These are phyloP conservation scores for Suillus occidentalis DNA, from an alignment of 768 basidiomycete species.

Conservation along the genomic window DNA sequence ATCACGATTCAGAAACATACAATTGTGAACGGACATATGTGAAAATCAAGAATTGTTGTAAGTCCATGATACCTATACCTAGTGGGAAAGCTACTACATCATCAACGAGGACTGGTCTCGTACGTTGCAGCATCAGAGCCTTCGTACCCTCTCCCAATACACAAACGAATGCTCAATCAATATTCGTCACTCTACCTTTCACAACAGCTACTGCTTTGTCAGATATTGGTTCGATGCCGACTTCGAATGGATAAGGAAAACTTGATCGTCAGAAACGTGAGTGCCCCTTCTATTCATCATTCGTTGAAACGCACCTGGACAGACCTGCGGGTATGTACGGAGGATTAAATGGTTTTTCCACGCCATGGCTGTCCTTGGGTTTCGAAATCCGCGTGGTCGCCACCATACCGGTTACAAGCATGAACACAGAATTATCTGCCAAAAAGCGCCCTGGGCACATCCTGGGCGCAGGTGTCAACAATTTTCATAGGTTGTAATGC, in stretches of 20 bases:
- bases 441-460: constrained; percentile 8
- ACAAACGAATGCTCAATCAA: background rate
- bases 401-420: constrained; percentile 4
- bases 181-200: background rate
- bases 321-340: constrained; percentile 3
- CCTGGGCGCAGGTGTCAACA: background rate
- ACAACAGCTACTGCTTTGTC: constrained; percentile 10
- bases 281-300: background rate
- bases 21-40: background rate
- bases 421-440: constrained; percentile 6
- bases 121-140: background rate
- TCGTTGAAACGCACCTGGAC: background rate
- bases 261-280: background rate
- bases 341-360: constrained; percentile 1
- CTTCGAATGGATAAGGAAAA: constrained; percentile 13
- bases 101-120: background rate
- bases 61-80: too few species aligned
- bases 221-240: constrained; percentile 15
- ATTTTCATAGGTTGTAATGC: background rate
- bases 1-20: background rate
- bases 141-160: background rate
- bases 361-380: background rate
- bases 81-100: too few species aligned
- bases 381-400: constrained; percentile 2
- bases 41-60: background rate